Percentiles rank a stretch among this genome's conserved stretches.
Conservation (phyloP, 1,284 basidiomycete genomes). For the Apiotrichum siamense region DNA sequence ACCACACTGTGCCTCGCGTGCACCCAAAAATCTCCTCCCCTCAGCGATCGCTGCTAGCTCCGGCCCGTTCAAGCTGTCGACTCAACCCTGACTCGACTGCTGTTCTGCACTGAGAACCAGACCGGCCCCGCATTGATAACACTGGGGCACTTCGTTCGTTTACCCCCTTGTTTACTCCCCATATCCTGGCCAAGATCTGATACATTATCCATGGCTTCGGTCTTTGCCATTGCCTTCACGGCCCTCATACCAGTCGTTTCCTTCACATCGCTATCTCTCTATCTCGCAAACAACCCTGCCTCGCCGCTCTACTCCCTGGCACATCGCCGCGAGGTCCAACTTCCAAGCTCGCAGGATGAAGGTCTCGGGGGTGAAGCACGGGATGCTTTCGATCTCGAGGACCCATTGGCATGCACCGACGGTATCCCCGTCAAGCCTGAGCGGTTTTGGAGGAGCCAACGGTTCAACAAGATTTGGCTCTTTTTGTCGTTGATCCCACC, state of each 20-base stretch:
- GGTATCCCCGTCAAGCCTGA: conserved; percentile 67
- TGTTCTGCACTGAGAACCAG: too few species aligned
- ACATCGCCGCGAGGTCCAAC: conserved; percentile 17
- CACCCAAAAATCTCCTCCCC: too few species aligned
- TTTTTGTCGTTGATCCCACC: conserved; percentile 33
- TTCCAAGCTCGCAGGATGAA: conserved; percentile 31
- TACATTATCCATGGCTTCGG: neutral
- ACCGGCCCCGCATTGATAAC: too few species aligned
- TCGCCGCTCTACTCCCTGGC: conserved; percentile 26
- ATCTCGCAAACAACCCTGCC: conserved; percentile 29
- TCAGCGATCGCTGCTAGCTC: too few species aligned
- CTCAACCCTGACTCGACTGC: too few species aligned
- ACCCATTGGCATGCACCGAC: conserved; percentile 62
- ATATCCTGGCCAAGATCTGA: too few species aligned
- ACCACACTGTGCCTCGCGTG: too few species aligned
- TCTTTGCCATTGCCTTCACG: conserved; percentile 24
- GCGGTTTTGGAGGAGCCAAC: conserved; percentile 55
- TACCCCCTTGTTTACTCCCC: too few species aligned
- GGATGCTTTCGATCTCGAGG: conserved; percentile 74
- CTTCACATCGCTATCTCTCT: conserved; percentile 32
- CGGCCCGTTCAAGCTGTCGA: too few species aligned
- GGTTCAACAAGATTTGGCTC: conserved; percentile 26
- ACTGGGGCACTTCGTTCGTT: too few species aligned
- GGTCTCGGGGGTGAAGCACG: conserved; percentile 27
- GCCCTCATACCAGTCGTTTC: conserved; percentile 35